Base-by-base conservation (phyloP, 2,329 filamentous ascomycete genomes). In the Botrytis sinoallii region DNA sequence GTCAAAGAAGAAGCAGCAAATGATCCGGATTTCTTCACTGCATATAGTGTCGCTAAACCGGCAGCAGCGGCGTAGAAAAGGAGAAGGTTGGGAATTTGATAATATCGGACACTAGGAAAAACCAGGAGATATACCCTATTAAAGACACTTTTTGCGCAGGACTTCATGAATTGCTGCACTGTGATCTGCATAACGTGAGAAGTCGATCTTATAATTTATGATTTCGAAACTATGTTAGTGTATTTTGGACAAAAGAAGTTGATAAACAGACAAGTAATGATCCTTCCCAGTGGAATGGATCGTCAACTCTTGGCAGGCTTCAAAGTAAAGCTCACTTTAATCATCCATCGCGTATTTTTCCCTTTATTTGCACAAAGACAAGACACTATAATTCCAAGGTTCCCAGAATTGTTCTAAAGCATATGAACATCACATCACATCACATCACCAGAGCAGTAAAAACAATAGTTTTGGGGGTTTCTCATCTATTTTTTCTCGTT, bases 1-100 rank as follows among this genome's bases (percentile, higher is more conserved):
- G 90, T 98, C 80, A 97, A 97, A 84, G 96, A 99, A 82, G 96
- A 98, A 82, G 88, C 98, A 70, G 90, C 92, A 76, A 94, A 91
- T 79, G 89, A 98, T 81, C 87, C 91, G 0, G 91, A 94, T 61
- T 98, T 98, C 84, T 87, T 99, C 79, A 89, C 88, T 77, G 88
- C 91, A 57, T 96, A 93, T 82, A 89, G 87, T 18, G 65, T 74
- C 14, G 48, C 71, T 61, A 75, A 75, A 35, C 73, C 72, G 40
- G 70, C 70, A 20, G n/a, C 61, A 57, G 48, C 73, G 16, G 67
- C 60, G 29, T 75, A 71, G 40, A 64, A 10, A 44, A 29, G 8
- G 38, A 4, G 18, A 12, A 6, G 61, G 25, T 38, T 18, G 48
- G 46, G 48, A 29, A 55, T 68, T 66, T 22, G 38, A 22, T 35